Base-by-base conservation (phyloP, 441 rosid genomes). In the Corymbia calophylla region DNA sequence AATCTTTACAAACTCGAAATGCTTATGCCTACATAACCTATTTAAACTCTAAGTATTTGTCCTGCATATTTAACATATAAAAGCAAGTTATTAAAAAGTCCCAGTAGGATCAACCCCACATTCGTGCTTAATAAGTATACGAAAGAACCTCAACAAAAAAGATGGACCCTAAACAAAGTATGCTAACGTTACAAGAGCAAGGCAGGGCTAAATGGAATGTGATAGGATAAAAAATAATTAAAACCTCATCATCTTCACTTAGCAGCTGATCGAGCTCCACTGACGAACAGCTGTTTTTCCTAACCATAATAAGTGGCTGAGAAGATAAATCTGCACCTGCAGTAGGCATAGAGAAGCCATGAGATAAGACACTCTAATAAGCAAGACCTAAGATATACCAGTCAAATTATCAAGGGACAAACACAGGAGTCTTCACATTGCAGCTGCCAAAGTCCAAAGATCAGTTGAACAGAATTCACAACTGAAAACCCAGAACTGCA, bases 221-320 rank as follows among this genome's bases (percentile, higher is more conserved):
- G 19, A 31, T 53, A 15, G 44, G 87, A 31, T 32, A 3, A 19
- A 35, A 58, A 55, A 54, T 32, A 73, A 80, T 68, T 25, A 49
- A 70, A 66, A 91, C 92, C 93, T 91, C 92, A 87, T 87, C 81
- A 47, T 89, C 81, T 88, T 68, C 90, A 29, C 89, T 88, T 27
- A 77, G 90, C 64, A 84, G 89, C 87, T 77, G 91, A 92, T 68
- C 89, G 32, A 90, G 90, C 87, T 68, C 90, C 16, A 87, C 90
- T 51, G 89, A 82, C 5, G 91, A 82, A 73, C 90, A 64, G 90
- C 86, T 86, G 80, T 88, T 89, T 35, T 88, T 44, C 23, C 88
- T 88, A n/a, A 56, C 87, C 84, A 27, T 66, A 23, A 21, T 12
- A 84, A 16, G 56, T 39, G 91, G 84, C 82, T 53, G 88, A 89